A percentile compares a stretch with the other conserved stretches of the same genome.
Conservation (phyloP, 1,284 basidiomycete species). For the Ceratobasidium sp. region DNA sequence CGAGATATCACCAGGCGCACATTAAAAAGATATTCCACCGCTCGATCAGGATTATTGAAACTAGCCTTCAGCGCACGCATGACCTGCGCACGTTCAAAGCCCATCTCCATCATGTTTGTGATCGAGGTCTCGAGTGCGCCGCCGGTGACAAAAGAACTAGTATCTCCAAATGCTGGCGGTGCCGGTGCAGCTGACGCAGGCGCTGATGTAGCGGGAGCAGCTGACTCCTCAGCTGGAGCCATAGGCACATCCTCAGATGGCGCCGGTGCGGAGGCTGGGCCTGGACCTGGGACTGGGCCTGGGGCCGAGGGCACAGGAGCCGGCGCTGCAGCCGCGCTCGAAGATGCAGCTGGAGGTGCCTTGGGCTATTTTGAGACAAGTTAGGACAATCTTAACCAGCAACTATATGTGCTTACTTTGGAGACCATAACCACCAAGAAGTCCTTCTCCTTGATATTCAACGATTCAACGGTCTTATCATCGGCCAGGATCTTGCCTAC, state of each 20-base stretch:
- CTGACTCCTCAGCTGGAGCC: slow-evolving; percentile 49
- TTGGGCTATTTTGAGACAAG: slow-evolving; percentile 47
- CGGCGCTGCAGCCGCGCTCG: slow-evolving; percentile 51
- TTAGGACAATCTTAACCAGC: neutral
- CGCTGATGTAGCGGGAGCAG: slow-evolving; percentile 53
- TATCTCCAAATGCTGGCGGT: slow-evolving; percentile 57
- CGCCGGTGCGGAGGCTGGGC: slow-evolving; percentile 51
- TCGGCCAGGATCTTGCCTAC: slow-evolving; percentile 92
- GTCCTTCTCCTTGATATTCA: slow-evolving; percentile 97
- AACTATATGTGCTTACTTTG: slow-evolving; percentile 66
- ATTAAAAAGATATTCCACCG: slow-evolving; percentile 95
- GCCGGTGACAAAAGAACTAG: slow-evolving; percentile 74
- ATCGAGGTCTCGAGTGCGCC: slow-evolving; percentile 76
- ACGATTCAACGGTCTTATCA: slow-evolving; percentile 85
- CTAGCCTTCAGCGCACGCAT: slow-evolving; percentile 87
- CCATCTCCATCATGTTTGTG: slow-evolving; percentile 91
- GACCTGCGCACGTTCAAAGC: slow-evolving; percentile 87
- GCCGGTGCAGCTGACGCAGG: slow-evolving; percentile 49
- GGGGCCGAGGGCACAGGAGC: slow-evolving; percentile 51
- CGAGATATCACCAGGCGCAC: slow-evolving; percentile 58
- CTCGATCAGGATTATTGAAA: slow-evolving; percentile 98
- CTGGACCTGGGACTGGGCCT: slow-evolving; percentile 51
- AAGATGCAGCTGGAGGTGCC: slow-evolving; percentile 51
- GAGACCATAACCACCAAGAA: slow-evolving; percentile 99
- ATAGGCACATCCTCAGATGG: slow-evolving; percentile 49